Evolutionary conservation across 2,329 filamentous ascomycete genomes (phyloP).

Genomic region (Cordyceps sp.): DNA sequence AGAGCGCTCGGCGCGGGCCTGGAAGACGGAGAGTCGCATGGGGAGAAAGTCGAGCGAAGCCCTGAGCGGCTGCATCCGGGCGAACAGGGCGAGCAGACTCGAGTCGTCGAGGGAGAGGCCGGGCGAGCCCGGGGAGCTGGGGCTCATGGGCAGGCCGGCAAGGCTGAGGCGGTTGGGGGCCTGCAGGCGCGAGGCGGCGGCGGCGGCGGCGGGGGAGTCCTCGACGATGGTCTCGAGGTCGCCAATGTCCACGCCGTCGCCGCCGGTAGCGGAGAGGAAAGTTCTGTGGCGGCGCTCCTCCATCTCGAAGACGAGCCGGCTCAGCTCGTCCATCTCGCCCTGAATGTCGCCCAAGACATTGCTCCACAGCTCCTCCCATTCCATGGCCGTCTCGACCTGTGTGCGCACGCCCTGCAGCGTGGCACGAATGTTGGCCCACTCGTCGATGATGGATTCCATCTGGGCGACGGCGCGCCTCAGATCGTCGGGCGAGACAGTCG

Average conservation of each 20-base stretch:
- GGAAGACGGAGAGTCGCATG: constrained; percentile 82
- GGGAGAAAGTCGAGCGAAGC: constrained; percentile 91
- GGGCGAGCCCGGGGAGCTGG: constrained; percentile 39
- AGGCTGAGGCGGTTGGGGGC: constrained; percentile 53
- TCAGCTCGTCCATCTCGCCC: constrained; percentile 65
- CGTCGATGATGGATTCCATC: constrained; percentile 73
- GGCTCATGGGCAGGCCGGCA: constrained; percentile 44
- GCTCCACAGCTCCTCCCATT: constrained; percentile 97
- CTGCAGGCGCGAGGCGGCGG: constrained; percentile 28
- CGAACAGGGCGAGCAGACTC: constrained; percentile 76
- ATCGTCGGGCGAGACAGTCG: constrained; percentile 50
- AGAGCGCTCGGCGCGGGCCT: constrained; percentile 54
- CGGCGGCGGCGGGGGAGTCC: constrained; percentile 47
- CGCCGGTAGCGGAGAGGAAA: constrained; percentile 42
- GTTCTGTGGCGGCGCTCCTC: constrained; percentile 84
- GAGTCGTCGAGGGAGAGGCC: constrained; percentile 62
- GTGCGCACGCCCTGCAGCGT: constrained; percentile 66
- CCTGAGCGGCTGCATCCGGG: constrained; percentile 82
- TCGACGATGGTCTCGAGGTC: constrained; percentile 90
- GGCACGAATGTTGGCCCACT: constrained; percentile 70
- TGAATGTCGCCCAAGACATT: constrained; percentile 86
- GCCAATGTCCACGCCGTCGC: constrained; percentile 60
- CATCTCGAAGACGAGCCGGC: constrained; percentile 85
- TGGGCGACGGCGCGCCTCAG: constrained; percentile 63
- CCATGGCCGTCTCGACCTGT: constrained; percentile 94